Conservation (phyloP, 1,284 basidiomycete species). For the Tilletiopsis washingtonensis region DNA sequence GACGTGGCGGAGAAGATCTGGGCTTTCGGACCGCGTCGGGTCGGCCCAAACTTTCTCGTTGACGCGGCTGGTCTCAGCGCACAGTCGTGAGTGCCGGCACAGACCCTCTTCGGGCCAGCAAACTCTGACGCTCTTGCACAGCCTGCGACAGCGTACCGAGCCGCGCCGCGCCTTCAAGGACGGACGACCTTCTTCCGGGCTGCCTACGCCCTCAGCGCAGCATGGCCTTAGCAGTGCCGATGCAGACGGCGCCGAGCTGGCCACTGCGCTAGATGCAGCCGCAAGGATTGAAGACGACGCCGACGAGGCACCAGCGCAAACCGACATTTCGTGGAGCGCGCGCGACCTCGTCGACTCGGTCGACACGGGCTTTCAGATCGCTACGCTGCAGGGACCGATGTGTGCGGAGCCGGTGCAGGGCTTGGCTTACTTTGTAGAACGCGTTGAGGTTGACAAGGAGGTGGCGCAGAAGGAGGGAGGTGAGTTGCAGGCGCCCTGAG, state of each 20-base stretch:
- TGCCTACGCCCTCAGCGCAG: neutral
- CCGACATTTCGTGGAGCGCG: conserved; percentile 4
- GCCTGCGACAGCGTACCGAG: neutral
- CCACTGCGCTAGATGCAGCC: neutral
- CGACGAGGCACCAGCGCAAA: neutral
- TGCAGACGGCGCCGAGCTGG: neutral
- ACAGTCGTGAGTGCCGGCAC: neutral
- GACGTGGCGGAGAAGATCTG: conserved; percentile 68
- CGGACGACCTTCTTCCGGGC: neutral
- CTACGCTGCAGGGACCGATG: conserved; percentile 83
- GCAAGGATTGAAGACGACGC: conserved; percentile 7
- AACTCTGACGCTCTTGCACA: neutral
- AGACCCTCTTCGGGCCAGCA: neutral
- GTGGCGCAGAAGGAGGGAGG: conserved; percentile 52
- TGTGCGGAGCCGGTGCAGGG: conserved; percentile 94
- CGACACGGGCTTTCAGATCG: conserved; percentile 91
- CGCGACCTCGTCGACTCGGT: conserved; percentile 51
- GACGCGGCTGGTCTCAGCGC: conserved; percentile 50
- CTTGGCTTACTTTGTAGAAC: conserved; percentile 82
- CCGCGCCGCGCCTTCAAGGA: neutral
- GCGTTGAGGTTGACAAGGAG: conserved; percentile 58
- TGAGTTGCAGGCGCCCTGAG: conserved; percentile 46
- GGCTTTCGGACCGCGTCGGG: conserved; percentile 82
- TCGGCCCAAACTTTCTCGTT: conserved; percentile 78
- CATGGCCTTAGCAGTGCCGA: neutral